Conservation (phyloP, 169 alveolate genomes). For the Pseudocohnilembus persalinus region DNA sequence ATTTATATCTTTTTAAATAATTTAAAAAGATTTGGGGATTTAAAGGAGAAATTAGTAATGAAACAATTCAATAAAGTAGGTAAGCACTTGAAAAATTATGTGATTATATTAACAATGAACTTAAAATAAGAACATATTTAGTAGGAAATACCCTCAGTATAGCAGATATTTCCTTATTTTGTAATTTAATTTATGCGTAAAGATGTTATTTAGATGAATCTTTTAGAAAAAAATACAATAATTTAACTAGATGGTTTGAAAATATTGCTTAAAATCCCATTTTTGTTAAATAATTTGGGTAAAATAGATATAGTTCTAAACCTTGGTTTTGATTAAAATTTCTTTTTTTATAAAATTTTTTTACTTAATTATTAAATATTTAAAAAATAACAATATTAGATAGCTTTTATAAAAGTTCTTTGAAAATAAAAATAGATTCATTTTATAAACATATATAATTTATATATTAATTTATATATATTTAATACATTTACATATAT, state of each 20-base stretch:
- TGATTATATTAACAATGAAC: neutral
- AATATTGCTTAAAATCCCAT: neutral
- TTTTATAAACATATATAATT: no score
- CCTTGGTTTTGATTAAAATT: neutral
- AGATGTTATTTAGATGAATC: neutral
- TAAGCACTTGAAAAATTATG: neutral
- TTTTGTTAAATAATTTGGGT: neutral
- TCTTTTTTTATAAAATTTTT: no score
- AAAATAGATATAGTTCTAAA: neutral
- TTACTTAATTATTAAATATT: no score
- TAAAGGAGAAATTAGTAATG: neutral
- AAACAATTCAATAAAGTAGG: neutral
- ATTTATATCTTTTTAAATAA: no score
- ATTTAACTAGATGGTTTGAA: neutral
- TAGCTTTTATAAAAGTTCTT: neutral
- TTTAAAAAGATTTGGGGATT: neutral
- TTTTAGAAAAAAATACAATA: neutral
- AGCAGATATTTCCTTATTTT: neutral
- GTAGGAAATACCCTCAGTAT: neutral
- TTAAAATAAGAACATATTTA: neutral
- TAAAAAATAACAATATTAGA: no score
- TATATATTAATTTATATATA: no score
- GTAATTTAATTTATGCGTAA: neutral
- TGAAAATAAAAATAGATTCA: no score
- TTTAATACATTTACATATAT: no score